Evolutionary conservation across 805 yeast genomes (phyloP).

Genomic region (Yarrowia sp.): DNA sequence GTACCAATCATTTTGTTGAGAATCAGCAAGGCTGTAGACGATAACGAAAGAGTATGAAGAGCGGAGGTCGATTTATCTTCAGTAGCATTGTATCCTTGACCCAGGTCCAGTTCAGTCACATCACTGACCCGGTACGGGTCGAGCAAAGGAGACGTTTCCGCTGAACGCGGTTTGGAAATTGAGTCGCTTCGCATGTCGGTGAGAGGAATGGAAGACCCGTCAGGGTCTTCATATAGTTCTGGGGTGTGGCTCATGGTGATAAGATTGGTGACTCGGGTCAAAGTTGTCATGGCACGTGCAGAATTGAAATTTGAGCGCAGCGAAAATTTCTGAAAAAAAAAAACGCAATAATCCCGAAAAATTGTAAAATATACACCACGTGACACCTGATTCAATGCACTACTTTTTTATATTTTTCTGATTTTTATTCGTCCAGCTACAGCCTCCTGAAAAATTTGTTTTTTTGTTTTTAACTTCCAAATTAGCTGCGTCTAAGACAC

Average conservation of each 20-base stretch:
- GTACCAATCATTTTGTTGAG: conserved; percentile 72
- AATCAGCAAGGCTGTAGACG: conserved; percentile 45
- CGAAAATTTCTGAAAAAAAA: too few species aligned
- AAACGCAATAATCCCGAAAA: too few species aligned
- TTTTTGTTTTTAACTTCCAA: too few species aligned
- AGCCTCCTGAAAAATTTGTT: too few species aligned
- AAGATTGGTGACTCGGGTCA: conserved; percentile 16
- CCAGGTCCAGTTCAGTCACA: conserved; percentile 10
- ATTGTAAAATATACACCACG: too few species aligned
- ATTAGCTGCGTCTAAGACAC: too few species aligned
- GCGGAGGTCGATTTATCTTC: not conserved
- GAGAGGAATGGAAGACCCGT: not conserved
- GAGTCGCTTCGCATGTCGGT: conserved; percentile 5
- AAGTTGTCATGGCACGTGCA: too few species aligned
- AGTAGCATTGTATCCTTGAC: not conserved
- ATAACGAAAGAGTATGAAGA: conserved; percentile 36
- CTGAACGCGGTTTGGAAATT: not conserved
- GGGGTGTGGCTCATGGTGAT: conserved; percentile 11
- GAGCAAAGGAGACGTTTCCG: not conserved
- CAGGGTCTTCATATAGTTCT: not conserved
- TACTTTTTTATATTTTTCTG: too few species aligned
- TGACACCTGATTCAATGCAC: too few species aligned
- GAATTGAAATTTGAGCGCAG: too few species aligned
- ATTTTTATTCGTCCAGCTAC: too few species aligned
- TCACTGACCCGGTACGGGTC: conserved; percentile 12